These are phyloP conservation scores for Hypoxylon sp. DNA, from an alignment of 2,329 filamentous ascomycete genomes.

Conservation along the genomic window DNA sequence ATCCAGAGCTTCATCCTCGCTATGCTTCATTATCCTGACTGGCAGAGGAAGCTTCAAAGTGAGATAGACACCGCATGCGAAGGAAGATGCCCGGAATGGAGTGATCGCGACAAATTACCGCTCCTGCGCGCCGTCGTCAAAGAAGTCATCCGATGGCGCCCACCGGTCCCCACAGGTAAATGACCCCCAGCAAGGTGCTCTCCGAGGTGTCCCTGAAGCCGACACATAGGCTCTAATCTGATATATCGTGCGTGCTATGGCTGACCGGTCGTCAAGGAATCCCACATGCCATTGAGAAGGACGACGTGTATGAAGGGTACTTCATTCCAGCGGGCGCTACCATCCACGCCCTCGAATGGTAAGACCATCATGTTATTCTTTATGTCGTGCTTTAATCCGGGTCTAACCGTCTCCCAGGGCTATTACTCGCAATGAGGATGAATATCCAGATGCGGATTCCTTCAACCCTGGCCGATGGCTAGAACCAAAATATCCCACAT, in stretches of 20 bases:
- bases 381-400: slow-evolving; percentile 38
- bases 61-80: slow-evolving; percentile 57
- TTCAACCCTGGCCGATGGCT: slow-evolving; percentile 54
- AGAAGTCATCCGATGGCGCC: slow-evolving; percentile 62
- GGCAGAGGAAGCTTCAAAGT: slow-evolving; percentile 53
- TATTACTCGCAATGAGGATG: slow-evolving; percentile 54
- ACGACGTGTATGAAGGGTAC: slow-evolving; percentile 61
- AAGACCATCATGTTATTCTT: slow-evolving; percentile 30
- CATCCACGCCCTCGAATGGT: slow-evolving; percentile 62
- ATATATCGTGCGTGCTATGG: neutral
- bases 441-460: slow-evolving; percentile 49
- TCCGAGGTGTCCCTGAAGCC: neutral
- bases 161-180: slow-evolving; percentile 61
- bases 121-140: slow-evolving; percentile 58
- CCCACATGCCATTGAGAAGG: slow-evolving; percentile 58
- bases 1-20: slow-evolving; percentile 54
- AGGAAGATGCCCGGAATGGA: slow-evolving; percentile 55
- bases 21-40: slow-evolving; percentile 51
- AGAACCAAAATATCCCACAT: slow-evolving; percentile 49
- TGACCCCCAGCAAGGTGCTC: slow-evolving; percentile 16
- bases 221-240: neutral
- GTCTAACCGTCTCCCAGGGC: slow-evolving; percentile 49
- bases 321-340: slow-evolving; percentile 60
- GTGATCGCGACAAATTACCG: slow-evolving; percentile 56
- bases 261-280: slow-evolving; percentile 48